phyloP scores from a whole-genome alignment of 768 basidiomycete genomes.

The Leccinum longicurvipes region DNA sequence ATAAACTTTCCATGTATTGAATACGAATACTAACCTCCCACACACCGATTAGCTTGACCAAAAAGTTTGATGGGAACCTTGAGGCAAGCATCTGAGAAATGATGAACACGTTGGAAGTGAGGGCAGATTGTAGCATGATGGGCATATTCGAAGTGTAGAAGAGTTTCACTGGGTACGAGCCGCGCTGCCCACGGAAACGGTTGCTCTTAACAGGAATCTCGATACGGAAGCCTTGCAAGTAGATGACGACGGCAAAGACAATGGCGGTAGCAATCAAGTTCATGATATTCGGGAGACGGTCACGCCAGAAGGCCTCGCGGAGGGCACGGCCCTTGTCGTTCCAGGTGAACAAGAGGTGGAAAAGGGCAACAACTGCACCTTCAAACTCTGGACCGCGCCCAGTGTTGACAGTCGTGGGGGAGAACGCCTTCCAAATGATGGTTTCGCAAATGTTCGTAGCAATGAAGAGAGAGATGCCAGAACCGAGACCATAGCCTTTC shows the following conservation, averaged over 20 bases:
- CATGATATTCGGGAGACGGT: constrained; percentile 96
- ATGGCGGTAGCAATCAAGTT: constrained; percentile 89
- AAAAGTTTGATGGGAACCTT: constrained; percentile 87
- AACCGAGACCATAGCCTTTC: constrained; percentile 98
- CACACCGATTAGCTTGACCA: constrained; percentile 89
- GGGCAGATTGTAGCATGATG: constrained; percentile 95
- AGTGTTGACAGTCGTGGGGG: constrained; percentile 96
- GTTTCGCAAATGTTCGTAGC: constrained; percentile 99
- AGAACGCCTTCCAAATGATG: constrained; percentile 99
- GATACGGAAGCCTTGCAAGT: constrained; percentile 97
- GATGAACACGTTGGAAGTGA: constrained; percentile 94
- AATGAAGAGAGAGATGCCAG: constrained; percentile 98
- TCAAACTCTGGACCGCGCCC: constrained; percentile 98
- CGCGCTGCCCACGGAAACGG: constrained; percentile 93
- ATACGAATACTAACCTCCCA: constrained; percentile 76
- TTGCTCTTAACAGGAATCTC: constrained; percentile 98
- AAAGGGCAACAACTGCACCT: constrained; percentile 91
- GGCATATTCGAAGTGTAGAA: constrained; percentile 99
- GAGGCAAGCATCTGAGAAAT: constrained; percentile 92
- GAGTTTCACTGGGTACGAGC: constrained; percentile 93
- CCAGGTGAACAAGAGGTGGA: constrained; percentile 98
- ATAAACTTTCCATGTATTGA: neutral
- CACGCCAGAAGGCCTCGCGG: constrained; percentile 97
- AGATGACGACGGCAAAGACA: constrained; percentile 95
- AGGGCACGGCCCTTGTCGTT: constrained; percentile 96